phyloP scores from a whole-genome alignment of 78 protist species.

The Polysphondylium violaceum region DNA sequence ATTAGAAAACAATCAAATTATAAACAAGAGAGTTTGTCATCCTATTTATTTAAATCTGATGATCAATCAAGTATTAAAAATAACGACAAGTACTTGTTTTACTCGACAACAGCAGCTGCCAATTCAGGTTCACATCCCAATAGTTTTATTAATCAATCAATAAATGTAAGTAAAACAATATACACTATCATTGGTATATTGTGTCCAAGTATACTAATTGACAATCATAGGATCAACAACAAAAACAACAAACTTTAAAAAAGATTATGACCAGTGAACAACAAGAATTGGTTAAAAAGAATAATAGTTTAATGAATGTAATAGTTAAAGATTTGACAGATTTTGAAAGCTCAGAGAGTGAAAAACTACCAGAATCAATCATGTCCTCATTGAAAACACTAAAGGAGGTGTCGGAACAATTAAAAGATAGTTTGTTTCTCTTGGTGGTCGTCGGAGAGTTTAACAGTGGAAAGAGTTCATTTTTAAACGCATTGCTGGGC shows the following conservation, averaged over 20 bases:
- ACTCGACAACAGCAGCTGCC: too few relatives aligned
- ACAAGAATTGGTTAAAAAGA: constrained; percentile 27
- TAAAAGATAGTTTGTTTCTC: constrained; percentile 78
- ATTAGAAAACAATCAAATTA: too few relatives aligned
- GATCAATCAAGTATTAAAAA: too few relatives aligned
- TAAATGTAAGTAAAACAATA: too few relatives aligned
- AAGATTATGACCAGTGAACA: constrained; percentile 38
- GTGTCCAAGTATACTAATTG: too few relatives aligned
- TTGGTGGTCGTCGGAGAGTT: constrained; percentile 87
- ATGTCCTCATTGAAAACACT: constrained; percentile 12
- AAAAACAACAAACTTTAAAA: constrained; percentile 16
- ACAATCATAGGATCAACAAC: too few relatives aligned
- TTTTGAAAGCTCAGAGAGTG: background rate
- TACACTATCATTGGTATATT: too few relatives aligned
- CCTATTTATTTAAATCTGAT: too few relatives aligned
- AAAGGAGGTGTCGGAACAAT: constrained; percentile 41
- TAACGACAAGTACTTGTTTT: too few relatives aligned
- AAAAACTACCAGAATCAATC: constrained; percentile 14
- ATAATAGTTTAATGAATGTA: constrained; percentile 2
- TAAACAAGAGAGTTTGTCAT: too few relatives aligned
- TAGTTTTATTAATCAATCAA: too few relatives aligned
- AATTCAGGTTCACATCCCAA: too few relatives aligned
- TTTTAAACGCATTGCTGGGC: constrained; percentile 85
- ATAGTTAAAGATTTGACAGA: constrained; percentile 13
- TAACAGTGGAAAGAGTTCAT: constrained; percentile 86